Percentiles rank a stretch among this genome's conserved stretches.
Evolutionary conservation across 495 filamentous ascomycete species (phyloP).

Genomic region (Lasiosphaeria ovina): DNA sequence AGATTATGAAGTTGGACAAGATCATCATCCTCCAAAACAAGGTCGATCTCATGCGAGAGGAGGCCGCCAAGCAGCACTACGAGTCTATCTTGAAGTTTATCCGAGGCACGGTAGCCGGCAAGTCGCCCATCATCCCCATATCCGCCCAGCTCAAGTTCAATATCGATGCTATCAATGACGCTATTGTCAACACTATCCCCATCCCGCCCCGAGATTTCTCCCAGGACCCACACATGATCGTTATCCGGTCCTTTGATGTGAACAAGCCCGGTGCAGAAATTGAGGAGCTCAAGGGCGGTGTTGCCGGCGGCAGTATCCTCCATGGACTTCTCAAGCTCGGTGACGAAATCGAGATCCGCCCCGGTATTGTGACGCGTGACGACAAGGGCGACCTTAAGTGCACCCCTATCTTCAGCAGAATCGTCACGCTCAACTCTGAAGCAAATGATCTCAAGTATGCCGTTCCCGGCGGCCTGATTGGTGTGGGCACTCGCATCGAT

Average conservation of each 20-base stretch:
- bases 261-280: constrained; percentile 99
- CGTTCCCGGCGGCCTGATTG: constrained; percentile 93
- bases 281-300: constrained; percentile 96
- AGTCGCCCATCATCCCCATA: constrained; percentile 95
- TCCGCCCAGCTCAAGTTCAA: constrained; percentile 99
- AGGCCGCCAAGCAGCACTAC: constrained; percentile 86
- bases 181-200: constrained; percentile 88
- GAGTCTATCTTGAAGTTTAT: constrained; percentile 97
- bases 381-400: constrained; percentile 92
- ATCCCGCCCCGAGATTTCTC: constrained; percentile 87
- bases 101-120: constrained; percentile 91
- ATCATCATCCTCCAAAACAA: constrained; percentile 99
- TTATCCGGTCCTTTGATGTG: constrained; percentile 98
- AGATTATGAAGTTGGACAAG: constrained; percentile 98
- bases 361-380: constrained; percentile 91
- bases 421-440: constrained; percentile 93
- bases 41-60: constrained; percentile 95
- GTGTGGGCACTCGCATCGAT: constrained; percentile 95
- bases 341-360: constrained; percentile 97
- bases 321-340: constrained; percentile 93
- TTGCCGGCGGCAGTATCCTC: constrained; percentile 94
- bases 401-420: constrained; percentile 91
- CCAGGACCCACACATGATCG: constrained; percentile 92
- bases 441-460: constrained; percentile 97
- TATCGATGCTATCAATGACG: constrained; percentile 96